A percentile compares a stretch with the other conserved stretches of the same genome.
phyloP scores from a whole-genome alignment of 129 eudicot species.

The Mikania micrantha region DNA sequence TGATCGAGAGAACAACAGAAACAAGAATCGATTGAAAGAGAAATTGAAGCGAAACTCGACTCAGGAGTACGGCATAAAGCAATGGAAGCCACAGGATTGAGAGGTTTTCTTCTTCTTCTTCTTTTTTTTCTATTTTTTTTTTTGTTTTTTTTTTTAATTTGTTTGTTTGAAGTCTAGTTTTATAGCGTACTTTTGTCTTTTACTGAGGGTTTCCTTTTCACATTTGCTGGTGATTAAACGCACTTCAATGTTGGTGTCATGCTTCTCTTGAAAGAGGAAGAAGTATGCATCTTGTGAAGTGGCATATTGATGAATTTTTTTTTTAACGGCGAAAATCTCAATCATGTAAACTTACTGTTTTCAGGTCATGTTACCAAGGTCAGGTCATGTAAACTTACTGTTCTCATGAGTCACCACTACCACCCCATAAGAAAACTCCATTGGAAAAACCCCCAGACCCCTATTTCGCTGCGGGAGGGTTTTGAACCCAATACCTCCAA shows the following conservation, averaged over 20 bases:
- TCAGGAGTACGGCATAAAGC: constrained; percentile 40
- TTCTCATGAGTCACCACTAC: too few relatives aligned
- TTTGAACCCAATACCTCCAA: too few relatives aligned
- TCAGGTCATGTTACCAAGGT: too few relatives aligned
- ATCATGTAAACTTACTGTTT: too few relatives aligned
- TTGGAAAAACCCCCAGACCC: too few relatives aligned
- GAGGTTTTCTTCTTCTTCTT: constrained; percentile 27
- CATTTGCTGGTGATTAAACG: not conserved
- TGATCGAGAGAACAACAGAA: constrained; percentile 10
- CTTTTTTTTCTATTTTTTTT: constrained; percentile 10
- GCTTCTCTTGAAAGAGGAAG: not conserved
- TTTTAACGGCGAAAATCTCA: too few relatives aligned
- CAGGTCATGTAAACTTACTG: too few relatives aligned
- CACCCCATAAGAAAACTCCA: too few relatives aligned
- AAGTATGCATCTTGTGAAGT: not conserved
- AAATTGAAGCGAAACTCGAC: constrained; percentile 27
- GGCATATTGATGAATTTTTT: too few relatives aligned
- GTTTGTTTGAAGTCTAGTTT: too few relatives aligned
- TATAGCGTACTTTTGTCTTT: constrained; percentile 12
- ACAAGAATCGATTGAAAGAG: constrained; percentile 1
- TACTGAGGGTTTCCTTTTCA: constrained; percentile 15
- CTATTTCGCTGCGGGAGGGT: too few relatives aligned
- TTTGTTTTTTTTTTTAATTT: too few relatives aligned
- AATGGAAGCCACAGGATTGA: constrained; percentile 64
- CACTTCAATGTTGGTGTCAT: not conserved